A percentile compares a stretch with the other conserved stretches of the same genome.
phyloP scores from a whole-genome alignment of 176 grass and related monocot genomes.

The Metroxylon sagu region DNA sequence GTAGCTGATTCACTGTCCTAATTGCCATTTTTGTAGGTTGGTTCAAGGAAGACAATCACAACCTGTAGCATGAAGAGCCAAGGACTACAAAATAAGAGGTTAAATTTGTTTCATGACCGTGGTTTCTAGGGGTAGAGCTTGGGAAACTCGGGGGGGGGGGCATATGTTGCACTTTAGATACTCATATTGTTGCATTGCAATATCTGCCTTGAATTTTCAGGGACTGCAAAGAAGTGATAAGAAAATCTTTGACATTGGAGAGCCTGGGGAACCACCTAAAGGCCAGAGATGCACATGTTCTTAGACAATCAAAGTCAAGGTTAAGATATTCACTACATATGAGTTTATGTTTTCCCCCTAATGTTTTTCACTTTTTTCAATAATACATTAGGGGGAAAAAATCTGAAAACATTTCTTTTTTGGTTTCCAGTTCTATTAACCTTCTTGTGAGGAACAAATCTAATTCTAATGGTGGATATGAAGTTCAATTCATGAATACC shows the following conservation, averaged over 20 bases:
- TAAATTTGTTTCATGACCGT: background rate
- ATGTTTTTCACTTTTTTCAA: too few species aligned
- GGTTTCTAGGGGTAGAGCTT: background rate
- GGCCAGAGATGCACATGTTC: slow-evolving; percentile 27
- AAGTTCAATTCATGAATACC: slow-evolving; percentile 20
- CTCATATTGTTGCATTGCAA: too few species aligned
- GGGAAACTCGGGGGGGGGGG: slow-evolving; percentile 8
- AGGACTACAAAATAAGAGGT: slow-evolving; percentile 58
- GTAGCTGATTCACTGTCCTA: slow-evolving; percentile 17
- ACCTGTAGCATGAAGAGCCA: slow-evolving; percentile 38
- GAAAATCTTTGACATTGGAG: slow-evolving; percentile 23
- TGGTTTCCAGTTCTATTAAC: slow-evolving; percentile 44
- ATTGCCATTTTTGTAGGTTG: slow-evolving; percentile 25
- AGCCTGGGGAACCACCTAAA: slow-evolving; percentile 4
- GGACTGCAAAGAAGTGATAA: slow-evolving; percentile 14
- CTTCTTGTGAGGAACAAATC: slow-evolving; percentile 50
- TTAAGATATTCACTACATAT: slow-evolving; percentile 15
- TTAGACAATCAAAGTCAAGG: slow-evolving; percentile 60
- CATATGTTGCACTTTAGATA: too few species aligned
- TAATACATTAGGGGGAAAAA: too few species aligned
- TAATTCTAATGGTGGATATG: slow-evolving; percentile 31
- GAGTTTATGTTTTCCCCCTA: too few species aligned
- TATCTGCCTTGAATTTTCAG: slow-evolving; percentile 2
- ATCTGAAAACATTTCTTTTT: background rate
- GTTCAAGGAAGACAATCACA: slow-evolving; percentile 29